Evolutionary conservation across 306 rosid genomes (phyloP).

Genomic region (Notholithocarpus densiflorus): DNA sequence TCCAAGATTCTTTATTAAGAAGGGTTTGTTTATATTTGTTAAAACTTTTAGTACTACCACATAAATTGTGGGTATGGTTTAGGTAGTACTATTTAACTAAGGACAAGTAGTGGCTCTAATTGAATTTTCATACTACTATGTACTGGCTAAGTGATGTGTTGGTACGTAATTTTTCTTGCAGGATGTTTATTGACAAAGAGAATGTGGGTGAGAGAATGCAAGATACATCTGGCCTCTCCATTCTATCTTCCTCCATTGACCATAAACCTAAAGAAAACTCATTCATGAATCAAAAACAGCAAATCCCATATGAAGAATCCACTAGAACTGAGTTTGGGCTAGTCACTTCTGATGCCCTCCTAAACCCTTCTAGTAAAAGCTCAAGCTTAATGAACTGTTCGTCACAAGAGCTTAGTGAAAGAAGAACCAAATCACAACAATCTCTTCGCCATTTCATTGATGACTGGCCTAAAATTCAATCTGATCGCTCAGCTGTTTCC

Average conservation of each 20-base stretch:
- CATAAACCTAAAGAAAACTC: slow-evolving; percentile 44
- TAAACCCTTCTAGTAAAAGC: slow-evolving; percentile 60
- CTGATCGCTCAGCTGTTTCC: slow-evolving; percentile 30
- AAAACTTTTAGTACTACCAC: too few relatives aligned
- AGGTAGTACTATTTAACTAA: too few relatives aligned
- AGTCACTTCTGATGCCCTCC: slow-evolving; percentile 59
- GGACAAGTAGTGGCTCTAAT: too few relatives aligned
- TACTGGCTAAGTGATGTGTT: neutral
- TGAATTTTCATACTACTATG: too few relatives aligned
- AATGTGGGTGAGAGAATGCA: slow-evolving; percentile 45
- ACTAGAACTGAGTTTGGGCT: slow-evolving; percentile 64
- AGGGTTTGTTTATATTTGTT: neutral
- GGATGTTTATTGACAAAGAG: slow-evolving; percentile 65
- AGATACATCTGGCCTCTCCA: slow-evolving; percentile 45
- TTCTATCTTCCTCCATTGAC: slow-evolving; percentile 54
- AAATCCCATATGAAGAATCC: slow-evolving; percentile 47
- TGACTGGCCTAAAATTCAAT: slow-evolving; percentile 56
- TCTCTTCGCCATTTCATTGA: slow-evolving; percentile 74
- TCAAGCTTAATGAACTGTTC: slow-evolving; percentile 36
- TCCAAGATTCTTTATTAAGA: neutral
- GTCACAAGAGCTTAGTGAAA: slow-evolving; percentile 25
- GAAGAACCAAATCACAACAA: slow-evolving; percentile 40
- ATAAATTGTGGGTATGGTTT: too few relatives aligned
- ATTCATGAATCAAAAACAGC: slow-evolving; percentile 44
- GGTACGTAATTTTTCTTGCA: slow-evolving; percentile 29